These are phyloP conservation scores for Candida stauntonica DNA, from an alignment of 805 yeast genomes.

Conservation along the genomic window DNA sequence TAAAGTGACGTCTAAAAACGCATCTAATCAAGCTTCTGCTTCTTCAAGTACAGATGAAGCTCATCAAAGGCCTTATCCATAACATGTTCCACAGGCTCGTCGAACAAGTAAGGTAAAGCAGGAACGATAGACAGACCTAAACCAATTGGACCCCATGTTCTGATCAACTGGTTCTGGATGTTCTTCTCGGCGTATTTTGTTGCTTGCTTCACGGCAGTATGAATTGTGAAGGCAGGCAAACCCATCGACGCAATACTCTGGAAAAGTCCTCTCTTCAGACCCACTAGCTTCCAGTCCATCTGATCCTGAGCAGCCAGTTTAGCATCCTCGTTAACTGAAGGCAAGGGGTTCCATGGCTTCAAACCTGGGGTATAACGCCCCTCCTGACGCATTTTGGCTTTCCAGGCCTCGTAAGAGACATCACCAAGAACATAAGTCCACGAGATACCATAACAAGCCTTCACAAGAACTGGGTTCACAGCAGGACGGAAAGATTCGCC, in stretches of 20 bases:
- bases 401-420: conserved; percentile 71
- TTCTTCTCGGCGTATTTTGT: conserved; percentile 55
- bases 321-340: conserved; percentile 35
- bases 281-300: conserved; percentile 64
- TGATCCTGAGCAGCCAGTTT: conserved; percentile 35
- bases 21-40: conserved; percentile 14
- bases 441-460: conserved; percentile 63
- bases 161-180: conserved; percentile 41
- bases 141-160: conserved; percentile 74
- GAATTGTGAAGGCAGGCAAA: conserved; percentile 82
- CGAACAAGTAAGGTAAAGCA: conserved; percentile 69
- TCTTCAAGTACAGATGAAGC: conserved; percentile 31
- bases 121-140: conserved; percentile 77
- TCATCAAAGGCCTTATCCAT: conserved; percentile 58
- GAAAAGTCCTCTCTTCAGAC: conserved; percentile 69
- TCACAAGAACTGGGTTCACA: conserved; percentile 65
- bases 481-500: conserved; percentile 86
- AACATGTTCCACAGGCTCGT: conserved; percentile 74
- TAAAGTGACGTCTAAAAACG: background rate
- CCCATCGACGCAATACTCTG: conserved; percentile 85
- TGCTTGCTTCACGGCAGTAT: conserved; percentile 67
- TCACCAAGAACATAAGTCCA: conserved; percentile 77
- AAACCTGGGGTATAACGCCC: conserved; percentile 58
- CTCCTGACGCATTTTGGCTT: conserved; percentile 57
- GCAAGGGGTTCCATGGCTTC: conserved; percentile 61